These are phyloP conservation scores for Mortierella sp. DNA, from an alignment of 371 early-diverging fungal genomes.

Conservation along the genomic window DNA sequence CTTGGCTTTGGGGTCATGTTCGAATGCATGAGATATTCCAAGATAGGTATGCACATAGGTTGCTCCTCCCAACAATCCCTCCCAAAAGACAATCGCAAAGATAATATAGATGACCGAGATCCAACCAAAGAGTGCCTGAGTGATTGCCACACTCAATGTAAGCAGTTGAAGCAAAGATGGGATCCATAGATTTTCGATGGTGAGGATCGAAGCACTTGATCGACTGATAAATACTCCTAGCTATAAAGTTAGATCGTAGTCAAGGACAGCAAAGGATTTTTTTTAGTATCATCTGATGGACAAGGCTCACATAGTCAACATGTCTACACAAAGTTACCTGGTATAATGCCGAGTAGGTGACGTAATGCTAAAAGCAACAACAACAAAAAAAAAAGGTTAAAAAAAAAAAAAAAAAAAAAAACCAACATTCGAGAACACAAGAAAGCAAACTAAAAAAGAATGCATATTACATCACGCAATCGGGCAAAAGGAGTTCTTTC, in stretches of 20 bases:
- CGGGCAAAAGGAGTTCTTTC: slow-evolving; percentile 52
- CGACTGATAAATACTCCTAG: slow-evolving; percentile 53
- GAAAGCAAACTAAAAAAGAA: background rate
- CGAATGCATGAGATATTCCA: slow-evolving; percentile 32
- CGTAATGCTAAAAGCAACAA: slow-evolving; percentile 52
- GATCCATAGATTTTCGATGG: slow-evolving; percentile 50
- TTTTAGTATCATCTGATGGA: too few relatives aligned
- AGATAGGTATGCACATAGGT: slow-evolving; percentile 60
- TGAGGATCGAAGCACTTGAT: slow-evolving; percentile 43
- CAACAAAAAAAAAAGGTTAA: background rate
- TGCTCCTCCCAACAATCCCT: slow-evolving; percentile 60
- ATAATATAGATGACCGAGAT: slow-evolving; percentile 49
- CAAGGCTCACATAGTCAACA: too few relatives aligned
- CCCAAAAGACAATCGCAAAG: slow-evolving; percentile 54
- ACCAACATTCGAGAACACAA: background rate
- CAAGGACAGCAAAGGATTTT: too few relatives aligned
- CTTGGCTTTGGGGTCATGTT: slow-evolving; percentile 42
- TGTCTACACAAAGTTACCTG: slow-evolving; percentile 44
- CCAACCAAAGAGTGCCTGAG: slow-evolving; percentile 39
- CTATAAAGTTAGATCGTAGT: slow-evolving; percentile 27
- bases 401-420: background rate
- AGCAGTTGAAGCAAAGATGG: slow-evolving; percentile 49
- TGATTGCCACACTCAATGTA: slow-evolving; percentile 39
- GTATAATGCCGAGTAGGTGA: slow-evolving; percentile 57
- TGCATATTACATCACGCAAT: slow-evolving; percentile 48